Conservation (phyloP, 139 green algal genomes). For the Asterochloris sp. region DNA sequence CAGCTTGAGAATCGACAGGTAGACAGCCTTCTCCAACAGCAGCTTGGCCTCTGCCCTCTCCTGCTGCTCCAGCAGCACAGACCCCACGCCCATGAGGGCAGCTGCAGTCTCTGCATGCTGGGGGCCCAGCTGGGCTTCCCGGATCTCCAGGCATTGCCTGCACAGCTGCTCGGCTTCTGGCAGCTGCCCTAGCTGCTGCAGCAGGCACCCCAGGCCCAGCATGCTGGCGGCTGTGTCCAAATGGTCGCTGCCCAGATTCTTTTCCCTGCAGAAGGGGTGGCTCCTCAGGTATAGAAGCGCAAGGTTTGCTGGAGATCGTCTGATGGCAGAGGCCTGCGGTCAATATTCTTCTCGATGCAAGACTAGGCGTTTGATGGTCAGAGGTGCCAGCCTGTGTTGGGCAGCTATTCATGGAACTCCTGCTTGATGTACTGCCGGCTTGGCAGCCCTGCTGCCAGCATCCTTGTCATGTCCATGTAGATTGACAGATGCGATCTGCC, state of each 20-base stretch:
- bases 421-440: neutral
- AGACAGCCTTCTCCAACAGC: slow-evolving; percentile 8
- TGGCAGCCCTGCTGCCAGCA: neutral
- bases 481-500: too few relatives aligned
- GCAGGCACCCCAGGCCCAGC: neutral
- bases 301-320: neutral
- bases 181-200: slow-evolving; percentile 3
- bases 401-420: neutral
- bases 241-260: neutral
- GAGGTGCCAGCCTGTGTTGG: neutral
- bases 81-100: slow-evolving; percentile 14
- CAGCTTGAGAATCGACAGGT: slow-evolving; percentile 13
- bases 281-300: neutral
- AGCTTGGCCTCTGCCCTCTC: slow-evolving; percentile 1
- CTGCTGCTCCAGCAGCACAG: slow-evolving; percentile 6
- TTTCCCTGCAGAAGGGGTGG: neutral
- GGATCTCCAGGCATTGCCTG: slow-evolving; percentile 8
- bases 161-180: slow-evolving; percentile 12
- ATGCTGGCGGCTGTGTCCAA: neutral
- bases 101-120: slow-evolving; percentile 19
- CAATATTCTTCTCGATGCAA: neutral
- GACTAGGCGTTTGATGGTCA: neutral
- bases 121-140: slow-evolving; percentile 10
- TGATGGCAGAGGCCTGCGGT: neutral
- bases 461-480: neutral